Conservation (phyloP, 257 asterid genomes). For the Orobanche coerulescens region DNA sequence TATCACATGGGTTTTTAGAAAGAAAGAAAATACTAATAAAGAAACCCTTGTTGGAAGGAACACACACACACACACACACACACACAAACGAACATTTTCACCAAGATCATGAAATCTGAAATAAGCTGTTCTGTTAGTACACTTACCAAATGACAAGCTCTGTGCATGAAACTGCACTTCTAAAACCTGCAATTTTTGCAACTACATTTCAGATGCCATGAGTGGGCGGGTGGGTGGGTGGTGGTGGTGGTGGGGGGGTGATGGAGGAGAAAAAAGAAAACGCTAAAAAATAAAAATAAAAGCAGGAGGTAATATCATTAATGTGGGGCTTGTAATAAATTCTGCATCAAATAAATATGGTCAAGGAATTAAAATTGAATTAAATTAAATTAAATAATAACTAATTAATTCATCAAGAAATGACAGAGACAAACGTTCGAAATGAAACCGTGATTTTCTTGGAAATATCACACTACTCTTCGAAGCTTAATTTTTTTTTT, state of each 20-base stretch:
- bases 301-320: too few relatives aligned
- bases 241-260: too few relatives aligned
- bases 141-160: conserved; percentile 28
- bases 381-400: conserved; percentile 22
- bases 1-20: conserved; percentile 10
- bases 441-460: conserved; percentile 21
- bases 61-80: too few relatives aligned
- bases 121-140: not conserved
- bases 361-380: too few relatives aligned
- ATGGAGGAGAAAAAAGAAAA: too few relatives aligned
- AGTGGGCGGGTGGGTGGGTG: too few relatives aligned
- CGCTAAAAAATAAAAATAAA: too few relatives aligned
- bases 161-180: not conserved
- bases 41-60: not conserved
- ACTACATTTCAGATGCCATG: conserved; percentile 28
- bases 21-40: not conserved
- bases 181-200: conserved; percentile 20
- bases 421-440: too few relatives aligned
- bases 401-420: too few relatives aligned
- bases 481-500: too few relatives aligned
- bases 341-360: conserved; percentile 18
- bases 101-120: conserved; percentile 8
- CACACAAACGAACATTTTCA: not conserved
- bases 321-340: conserved; percentile 21
- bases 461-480: conserved; percentile 13